Evolutionary conservation across 2,329 filamentous ascomycete genomes (phyloP), one percentile per base, ranked within the genome.

Genomic region (Chaetomiaceae sp.): DNA sequence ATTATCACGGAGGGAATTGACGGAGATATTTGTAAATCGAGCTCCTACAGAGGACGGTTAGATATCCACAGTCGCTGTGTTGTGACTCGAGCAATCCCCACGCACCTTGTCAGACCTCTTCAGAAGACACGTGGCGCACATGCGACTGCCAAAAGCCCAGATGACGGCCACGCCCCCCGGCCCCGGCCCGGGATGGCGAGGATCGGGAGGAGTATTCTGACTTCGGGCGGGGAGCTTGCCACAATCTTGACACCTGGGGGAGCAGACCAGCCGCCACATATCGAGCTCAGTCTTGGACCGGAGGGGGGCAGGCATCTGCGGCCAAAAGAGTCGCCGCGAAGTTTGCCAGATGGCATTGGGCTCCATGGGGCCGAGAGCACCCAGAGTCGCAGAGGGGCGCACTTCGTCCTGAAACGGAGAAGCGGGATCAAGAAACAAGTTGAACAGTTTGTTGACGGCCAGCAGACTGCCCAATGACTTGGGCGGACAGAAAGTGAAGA

Each of bases 251-350:
- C 89, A 95, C 50, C 65, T 69, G 27, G 65, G 72, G 43, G 80
- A 78, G 67, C 81, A 84, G 32, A 82, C 75, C 46, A 94, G 72
- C 63, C 79, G 80, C 80, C 89, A 90, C 87, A 91, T 91, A 37
- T 85, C 80, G 58, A 88, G 73, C 68, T 94, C 89, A 37, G 80
- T 80, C 65, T 78, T 80, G 53, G 76, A 78, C 48, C 73, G 71
- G 45, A 92, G 74, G 25, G 88, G 88, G 51, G 77, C 76, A 42
- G 89, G 89, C 73, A 90, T 81, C 59, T 78, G 78, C 23, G 81
- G 81, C 71, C 81, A 80, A 66, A 81, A 84, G 18, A 73, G 70
- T 61, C 82, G 82, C 64, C 87, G 81, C 62, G 87, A 86, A 59
- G 76, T 73, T 65, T 79, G 79, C 88, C 88, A 92, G 62, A 92